Evolutionary conservation across 331 rosid species (phyloP).

Genomic region (Arachis monticola): DNA sequence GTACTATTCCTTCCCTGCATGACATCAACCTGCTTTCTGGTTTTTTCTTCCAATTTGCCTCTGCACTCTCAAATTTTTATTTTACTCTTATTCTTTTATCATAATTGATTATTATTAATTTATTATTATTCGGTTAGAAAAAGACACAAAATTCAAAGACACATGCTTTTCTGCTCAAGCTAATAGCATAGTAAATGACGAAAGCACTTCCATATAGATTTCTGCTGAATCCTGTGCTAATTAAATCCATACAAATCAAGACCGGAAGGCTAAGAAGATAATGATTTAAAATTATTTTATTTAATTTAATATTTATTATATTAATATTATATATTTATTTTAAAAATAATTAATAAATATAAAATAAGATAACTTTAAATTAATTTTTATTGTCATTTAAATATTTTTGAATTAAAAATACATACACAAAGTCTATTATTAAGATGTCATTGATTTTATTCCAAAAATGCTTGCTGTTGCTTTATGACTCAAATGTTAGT

Average conservation of each 20-base stretch:
- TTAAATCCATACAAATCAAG: conserved; percentile 1
- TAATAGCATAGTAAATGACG: conserved; percentile 40
- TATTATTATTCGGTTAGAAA: background rate
- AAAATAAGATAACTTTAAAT: too few relatives aligned
- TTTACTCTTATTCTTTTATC: background rate
- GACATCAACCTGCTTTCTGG: conserved; percentile 1
- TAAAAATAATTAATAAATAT: too few relatives aligned
- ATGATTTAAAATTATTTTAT: too few relatives aligned
- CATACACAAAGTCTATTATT: background rate
- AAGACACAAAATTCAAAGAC: conserved; percentile 18
- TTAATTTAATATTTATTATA: background rate
- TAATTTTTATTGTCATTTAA: too few relatives aligned
- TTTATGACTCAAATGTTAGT: conserved; percentile 28
- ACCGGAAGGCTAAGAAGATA: too few relatives aligned
- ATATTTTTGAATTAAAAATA: too few relatives aligned
- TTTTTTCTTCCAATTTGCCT: conserved; percentile 9
- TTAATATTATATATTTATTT: too few relatives aligned
- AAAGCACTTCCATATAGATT: conserved; percentile 36
- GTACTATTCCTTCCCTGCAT: conserved; percentile 5
- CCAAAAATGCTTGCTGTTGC: conserved; percentile 18
- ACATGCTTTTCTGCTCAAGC: conserved; percentile 38
- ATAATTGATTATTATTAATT: too few relatives aligned
- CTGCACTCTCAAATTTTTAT: background rate
- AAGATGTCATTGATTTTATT: conserved; percentile 27
- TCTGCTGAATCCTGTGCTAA: background rate